A percentile compares a stretch with the other conserved stretches of the same genome.
These are phyloP conservation scores for Coffea humblotiana DNA, from an alignment of 305 asterid species.

Conservation along the genomic window DNA sequence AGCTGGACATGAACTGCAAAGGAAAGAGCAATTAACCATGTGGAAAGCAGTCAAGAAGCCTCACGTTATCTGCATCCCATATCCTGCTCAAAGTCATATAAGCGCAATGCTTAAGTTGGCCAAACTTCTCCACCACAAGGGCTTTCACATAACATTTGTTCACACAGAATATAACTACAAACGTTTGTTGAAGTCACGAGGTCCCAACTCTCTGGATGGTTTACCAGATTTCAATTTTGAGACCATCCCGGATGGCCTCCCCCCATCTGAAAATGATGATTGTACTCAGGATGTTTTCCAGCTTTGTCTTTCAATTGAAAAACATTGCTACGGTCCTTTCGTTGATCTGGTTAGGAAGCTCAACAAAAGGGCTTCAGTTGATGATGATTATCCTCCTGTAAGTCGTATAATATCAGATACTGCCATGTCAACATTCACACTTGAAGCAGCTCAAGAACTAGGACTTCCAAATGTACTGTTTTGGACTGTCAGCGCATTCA, in stretches of 20 bases:
- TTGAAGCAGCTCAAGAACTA: slow-evolving; percentile 15
- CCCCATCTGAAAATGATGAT: background rate
- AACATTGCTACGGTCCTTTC: slow-evolving; percentile 16
- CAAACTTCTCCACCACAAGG: slow-evolving; percentile 10
- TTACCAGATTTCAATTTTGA: slow-evolving; percentile 8
- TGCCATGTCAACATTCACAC: slow-evolving; percentile 14
- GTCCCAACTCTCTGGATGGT: slow-evolving; percentile 9
- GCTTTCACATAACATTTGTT: slow-evolving; percentile 13
- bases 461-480: slow-evolving; percentile 23
- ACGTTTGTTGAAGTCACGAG: slow-evolving; percentile 2
- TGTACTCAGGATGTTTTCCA: background rate
- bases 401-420: slow-evolving; percentile 21
- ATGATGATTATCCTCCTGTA: slow-evolving; percentile 11
- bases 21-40: background rate
- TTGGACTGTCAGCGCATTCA: slow-evolving; percentile 6
- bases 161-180: slow-evolving; percentile 11
- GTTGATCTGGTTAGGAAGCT: slow-evolving; percentile 10
- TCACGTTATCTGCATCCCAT: slow-evolving; percentile 12
- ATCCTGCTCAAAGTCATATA: slow-evolving; percentile 8
- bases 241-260: slow-evolving; percentile 24
- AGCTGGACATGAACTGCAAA: too few relatives aligned
- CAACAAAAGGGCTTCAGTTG: background rate
- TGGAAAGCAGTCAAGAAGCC: slow-evolving; percentile 7
- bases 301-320: slow-evolving; percentile 2
- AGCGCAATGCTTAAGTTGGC: slow-evolving; percentile 7